phyloP scores from a whole-genome alignment of 257 asterid species.

The Rauvolfia tetraphylla region DNA sequence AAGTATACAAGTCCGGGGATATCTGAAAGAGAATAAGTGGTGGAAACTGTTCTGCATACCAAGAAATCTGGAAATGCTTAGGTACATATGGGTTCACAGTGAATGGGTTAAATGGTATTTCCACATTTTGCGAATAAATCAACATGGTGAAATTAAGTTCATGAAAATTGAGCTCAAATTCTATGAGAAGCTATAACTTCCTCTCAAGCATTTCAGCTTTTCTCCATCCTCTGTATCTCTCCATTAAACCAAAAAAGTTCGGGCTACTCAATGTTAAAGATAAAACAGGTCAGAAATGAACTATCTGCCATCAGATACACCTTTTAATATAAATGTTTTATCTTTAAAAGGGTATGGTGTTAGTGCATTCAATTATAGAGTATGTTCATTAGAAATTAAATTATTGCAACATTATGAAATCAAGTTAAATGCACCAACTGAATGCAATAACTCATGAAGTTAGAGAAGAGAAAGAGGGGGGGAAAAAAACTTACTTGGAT shows the following conservation, averaged over 20 bases:
- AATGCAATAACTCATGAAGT: neutral
- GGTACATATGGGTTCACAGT: neutral
- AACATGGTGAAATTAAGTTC: no score
- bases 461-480: no score
- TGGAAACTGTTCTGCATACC: no score
- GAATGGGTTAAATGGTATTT: no score
- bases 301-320: neutral
- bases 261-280: neutral
- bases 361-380: no score
- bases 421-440: neutral
- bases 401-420: neutral
- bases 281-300: neutral
- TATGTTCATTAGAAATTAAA: neutral
- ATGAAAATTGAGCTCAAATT: no score
- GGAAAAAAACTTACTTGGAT: constrained; percentile 67
- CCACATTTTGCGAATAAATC: no score
- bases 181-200: no score
- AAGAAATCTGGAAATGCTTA: no score
- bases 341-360: no score
- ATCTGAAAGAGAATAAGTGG: no score
- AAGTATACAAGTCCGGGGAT: neutral
- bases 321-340: neutral
- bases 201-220: neutral
- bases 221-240: neutral
- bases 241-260: neutral